phyloP scores from a whole-genome alignment of 768 basidiomycete genomes.

The Lentinula guzmanii region DNA sequence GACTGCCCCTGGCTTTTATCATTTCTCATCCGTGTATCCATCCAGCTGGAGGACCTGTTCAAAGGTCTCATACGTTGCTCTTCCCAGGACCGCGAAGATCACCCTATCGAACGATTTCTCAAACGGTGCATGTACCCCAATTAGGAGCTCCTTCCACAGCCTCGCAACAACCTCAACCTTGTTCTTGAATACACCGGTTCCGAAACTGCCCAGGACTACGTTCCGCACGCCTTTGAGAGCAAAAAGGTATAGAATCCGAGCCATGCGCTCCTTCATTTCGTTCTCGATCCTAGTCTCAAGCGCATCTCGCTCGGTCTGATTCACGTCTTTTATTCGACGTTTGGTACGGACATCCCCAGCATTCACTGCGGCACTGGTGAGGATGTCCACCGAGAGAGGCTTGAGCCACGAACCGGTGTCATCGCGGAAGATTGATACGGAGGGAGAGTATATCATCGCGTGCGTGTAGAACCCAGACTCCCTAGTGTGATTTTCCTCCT shows the following conservation, averaged over 20 bases:
- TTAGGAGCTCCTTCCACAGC: conserved; percentile 60
- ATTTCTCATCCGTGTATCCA: neutral
- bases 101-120: conserved; percentile 51
- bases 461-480: conserved; percentile 63
- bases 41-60: conserved; percentile 9
- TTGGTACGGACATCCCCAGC: conserved; percentile 39
- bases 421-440: conserved; percentile 54
- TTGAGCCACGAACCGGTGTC: conserved; percentile 52
- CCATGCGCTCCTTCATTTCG: conserved; percentile 69
- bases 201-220: conserved; percentile 69
- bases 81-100: conserved; percentile 61
- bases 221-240: conserved; percentile 53
- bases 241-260: conserved; percentile 57
- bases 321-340: neutral
- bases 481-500: neutral
- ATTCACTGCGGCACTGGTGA: conserved; percentile 75
- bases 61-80: conserved; percentile 32
- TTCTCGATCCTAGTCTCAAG: conserved; percentile 37
- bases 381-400: conserved; percentile 57
- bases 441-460: conserved; percentile 71
- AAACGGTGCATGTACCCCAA: conserved; percentile 41
- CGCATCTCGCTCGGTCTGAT: conserved; percentile 6
- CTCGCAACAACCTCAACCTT: conserved; percentile 48
- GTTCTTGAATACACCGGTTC: conserved; percentile 75
- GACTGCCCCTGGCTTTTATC: neutral